These are phyloP conservation scores for Mycosphaerella arachidis DNA, from an alignment of 2,329 filamentous ascomycete genomes.

Conservation along the genomic window DNA sequence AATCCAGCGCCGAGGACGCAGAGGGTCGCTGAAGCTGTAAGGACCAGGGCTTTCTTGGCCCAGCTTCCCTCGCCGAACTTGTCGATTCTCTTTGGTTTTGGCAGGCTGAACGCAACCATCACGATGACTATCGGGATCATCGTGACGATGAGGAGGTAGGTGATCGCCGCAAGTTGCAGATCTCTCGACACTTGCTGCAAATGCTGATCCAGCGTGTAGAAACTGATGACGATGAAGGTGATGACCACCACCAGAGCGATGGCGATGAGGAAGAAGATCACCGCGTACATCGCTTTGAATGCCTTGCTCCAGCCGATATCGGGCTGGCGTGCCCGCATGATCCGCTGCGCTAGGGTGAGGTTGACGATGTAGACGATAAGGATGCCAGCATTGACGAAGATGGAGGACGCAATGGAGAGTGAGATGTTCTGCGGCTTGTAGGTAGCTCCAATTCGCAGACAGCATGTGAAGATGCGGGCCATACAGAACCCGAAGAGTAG, in stretches of 20 bases:
- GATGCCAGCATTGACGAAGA: constrained; percentile 31
- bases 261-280: constrained; percentile 11
- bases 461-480: constrained; percentile 39
- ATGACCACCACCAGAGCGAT: constrained; percentile 26
- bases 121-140: constrained; percentile 23
- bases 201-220: constrained; percentile 26
- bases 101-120: constrained; percentile 13
- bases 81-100: constrained; percentile 10
- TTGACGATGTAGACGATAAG: constrained; percentile 32
- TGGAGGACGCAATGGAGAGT: constrained; percentile 29
- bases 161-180: constrained; percentile 21
- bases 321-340: constrained; percentile 27
- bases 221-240: constrained; percentile 25
- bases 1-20: constrained; percentile 24
- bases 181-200: constrained; percentile 15
- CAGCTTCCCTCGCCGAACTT: constrained; percentile 21
- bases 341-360: constrained; percentile 28
- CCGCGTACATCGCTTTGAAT: constrained; percentile 10
- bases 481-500: constrained; percentile 44
- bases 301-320: constrained; percentile 27
- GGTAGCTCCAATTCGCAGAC: constrained; percentile 33
- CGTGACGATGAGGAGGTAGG: constrained; percentile 25
- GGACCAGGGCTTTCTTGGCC: constrained; percentile 17
- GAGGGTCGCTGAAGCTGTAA: constrained; percentile 18
- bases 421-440: constrained; percentile 26